Percentiles rank a stretch among this genome's conserved stretches.
These are phyloP conservation scores for Aspergillus ustus DNA, from an alignment of 2,329 filamentous ascomycete genomes.

Conservation along the genomic window DNA sequence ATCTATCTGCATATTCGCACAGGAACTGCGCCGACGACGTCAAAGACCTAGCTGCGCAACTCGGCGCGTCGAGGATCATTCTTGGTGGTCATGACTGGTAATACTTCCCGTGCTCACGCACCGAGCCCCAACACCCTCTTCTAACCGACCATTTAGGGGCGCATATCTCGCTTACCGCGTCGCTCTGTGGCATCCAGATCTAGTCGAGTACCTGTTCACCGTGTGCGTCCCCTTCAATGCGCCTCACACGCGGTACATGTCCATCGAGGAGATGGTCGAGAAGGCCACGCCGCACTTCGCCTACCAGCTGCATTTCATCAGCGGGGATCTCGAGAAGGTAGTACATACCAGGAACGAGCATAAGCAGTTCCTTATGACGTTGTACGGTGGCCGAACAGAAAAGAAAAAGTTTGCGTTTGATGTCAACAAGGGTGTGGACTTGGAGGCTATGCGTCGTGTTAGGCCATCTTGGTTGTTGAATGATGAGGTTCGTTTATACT, in stretches of 20 bases:
- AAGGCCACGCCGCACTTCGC: conserved; percentile 68
- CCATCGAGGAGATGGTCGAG: conserved; percentile 65
- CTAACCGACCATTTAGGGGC: conserved; percentile 57
- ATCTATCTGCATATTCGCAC: conserved; percentile 66
- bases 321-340: conserved; percentile 66
- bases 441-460: conserved; percentile 66
- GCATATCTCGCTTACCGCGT: conserved; percentile 76
- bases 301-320: conserved; percentile 83
- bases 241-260: conserved; percentile 58
- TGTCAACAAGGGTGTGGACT: conserved; percentile 64
- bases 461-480: conserved; percentile 63
- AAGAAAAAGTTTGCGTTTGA: conserved; percentile 63
- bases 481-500: conserved; percentile 55
- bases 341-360: conserved; percentile 66
- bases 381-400: conserved; percentile 70
- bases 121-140: background rate
- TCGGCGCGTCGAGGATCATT: conserved; percentile 66
- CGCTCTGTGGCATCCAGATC: conserved; percentile 71
- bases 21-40: conserved; percentile 78
- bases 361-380: conserved; percentile 68
- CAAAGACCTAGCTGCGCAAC: conserved; percentile 67
- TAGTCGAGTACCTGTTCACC: conserved; percentile 76
- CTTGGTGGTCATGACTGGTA: conserved; percentile 89
- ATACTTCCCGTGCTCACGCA: background rate
- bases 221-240: conserved; percentile 76